Percentiles rank a stretch among this genome's conserved stretches.
phyloP scores from a whole-genome alignment of 2,329 filamentous ascomycete genomes.

The Beauveria sp. region DNA sequence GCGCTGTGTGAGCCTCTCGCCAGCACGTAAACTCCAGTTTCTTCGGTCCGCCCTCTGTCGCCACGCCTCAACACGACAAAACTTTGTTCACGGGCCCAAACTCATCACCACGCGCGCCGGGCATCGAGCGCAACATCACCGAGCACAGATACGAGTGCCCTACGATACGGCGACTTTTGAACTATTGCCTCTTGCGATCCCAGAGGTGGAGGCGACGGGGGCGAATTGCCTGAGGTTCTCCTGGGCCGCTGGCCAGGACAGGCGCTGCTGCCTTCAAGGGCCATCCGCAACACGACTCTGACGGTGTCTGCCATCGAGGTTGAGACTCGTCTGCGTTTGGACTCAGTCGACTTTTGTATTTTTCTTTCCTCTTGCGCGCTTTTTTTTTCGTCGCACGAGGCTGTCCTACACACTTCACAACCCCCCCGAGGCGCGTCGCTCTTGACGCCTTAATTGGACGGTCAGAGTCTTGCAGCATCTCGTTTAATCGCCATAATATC shows the following conservation, averaged over 20 bases:
- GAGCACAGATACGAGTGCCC: constrained; percentile 20
- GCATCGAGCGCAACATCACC: constrained; percentile 33
- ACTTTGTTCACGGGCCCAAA: constrained; percentile 29
- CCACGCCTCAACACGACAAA: constrained; percentile 38
- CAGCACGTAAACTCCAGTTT: constrained; percentile 36
- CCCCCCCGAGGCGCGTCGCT: constrained; percentile 11
- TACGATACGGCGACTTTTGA: constrained; percentile 30
- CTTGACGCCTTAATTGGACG: constrained; percentile 16
- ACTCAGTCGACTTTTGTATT: constrained; percentile 17
- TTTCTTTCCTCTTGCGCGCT: constrained; percentile 8
- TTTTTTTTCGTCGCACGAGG: background rate
- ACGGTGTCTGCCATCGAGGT: constrained; percentile 18
- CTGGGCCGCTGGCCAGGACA: constrained; percentile 39
- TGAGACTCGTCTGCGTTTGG: constrained; percentile 12
- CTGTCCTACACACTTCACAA: background rate
- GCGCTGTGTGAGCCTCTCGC: constrained; percentile 22
- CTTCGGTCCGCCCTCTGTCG: constrained; percentile 32
- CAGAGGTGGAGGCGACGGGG: constrained; percentile 38
- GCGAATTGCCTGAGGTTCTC: constrained; percentile 38
- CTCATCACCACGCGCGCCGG: constrained; percentile 47
- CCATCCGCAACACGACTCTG: constrained; percentile 30
- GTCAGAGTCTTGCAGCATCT: constrained; percentile 11
- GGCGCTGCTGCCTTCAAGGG: constrained; percentile 32
- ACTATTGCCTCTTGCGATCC: constrained; percentile 28
- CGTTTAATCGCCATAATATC: constrained; percentile 8